phyloP scores from a whole-genome alignment of 768 basidiomycete genomes.

The Clavulina sp. region DNA sequence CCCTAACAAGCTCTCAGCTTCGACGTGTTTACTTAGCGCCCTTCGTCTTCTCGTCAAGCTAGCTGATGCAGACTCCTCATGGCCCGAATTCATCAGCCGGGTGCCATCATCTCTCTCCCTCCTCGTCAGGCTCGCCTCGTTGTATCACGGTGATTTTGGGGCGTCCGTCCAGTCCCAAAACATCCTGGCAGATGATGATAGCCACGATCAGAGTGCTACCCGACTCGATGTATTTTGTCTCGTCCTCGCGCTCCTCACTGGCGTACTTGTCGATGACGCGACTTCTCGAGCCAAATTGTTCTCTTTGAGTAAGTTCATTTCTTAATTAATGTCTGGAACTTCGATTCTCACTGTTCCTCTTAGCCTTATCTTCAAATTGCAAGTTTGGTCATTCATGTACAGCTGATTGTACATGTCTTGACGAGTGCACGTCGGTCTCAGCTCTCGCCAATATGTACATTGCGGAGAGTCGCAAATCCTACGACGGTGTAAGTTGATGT shows the following conservation, averaged over 20 bases:
- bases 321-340: constrained; percentile 32
- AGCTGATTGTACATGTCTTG: constrained; percentile 34
- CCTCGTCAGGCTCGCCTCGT: constrained; percentile 30
- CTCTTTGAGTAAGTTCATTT: constrained; percentile 20
- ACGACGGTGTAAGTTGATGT: constrained; percentile 14
- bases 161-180: constrained; percentile 11
- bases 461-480: constrained; percentile 16
- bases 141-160: constrained; percentile 18
- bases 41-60: constrained; percentile 56
- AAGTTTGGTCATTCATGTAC: constrained; percentile 32
- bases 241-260: constrained; percentile 56
- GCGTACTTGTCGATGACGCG: constrained; percentile 40
- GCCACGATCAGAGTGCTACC: too few relatives aligned
- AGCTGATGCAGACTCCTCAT: constrained; percentile 41
- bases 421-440: constrained; percentile 28
- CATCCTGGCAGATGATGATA: constrained; percentile 12
- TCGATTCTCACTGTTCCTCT: constrained; percentile 15
- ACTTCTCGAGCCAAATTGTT: not conserved
- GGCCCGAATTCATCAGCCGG: constrained; percentile 36
- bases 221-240: constrained; percentile 59
- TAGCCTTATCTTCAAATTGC: constrained; percentile 28
- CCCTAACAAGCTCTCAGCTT: too few relatives aligned
- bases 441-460: constrained; percentile 35
- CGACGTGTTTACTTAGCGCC: constrained; percentile 35
- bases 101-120: constrained; percentile 31